Evolutionary conservation across 202 grass and related monocot genomes (phyloP).

Genomic region (Panicum hallii): DNA sequence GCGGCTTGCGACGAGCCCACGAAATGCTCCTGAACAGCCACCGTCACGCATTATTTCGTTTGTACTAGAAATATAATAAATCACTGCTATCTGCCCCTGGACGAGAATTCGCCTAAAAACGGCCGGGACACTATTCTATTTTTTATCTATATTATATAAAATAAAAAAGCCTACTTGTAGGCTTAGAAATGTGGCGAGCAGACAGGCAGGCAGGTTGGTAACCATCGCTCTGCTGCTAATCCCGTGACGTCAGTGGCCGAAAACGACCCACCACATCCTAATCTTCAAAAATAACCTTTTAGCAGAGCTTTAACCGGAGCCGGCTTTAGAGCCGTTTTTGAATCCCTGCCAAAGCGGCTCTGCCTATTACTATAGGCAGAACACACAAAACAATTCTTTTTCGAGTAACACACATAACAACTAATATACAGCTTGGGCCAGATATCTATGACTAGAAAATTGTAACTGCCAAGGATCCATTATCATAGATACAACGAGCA

Average conservation of each 20-base stretch:
- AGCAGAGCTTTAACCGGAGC: too few species aligned
- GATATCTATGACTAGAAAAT: too few species aligned
- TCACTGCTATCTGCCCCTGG: not conserved
- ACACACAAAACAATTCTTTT: too few species aligned
- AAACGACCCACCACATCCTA: not conserved
- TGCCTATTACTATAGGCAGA: too few species aligned
- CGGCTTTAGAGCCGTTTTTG: too few species aligned
- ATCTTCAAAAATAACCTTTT: not conserved
- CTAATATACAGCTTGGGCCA: too few species aligned
- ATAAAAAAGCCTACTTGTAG: not conserved
- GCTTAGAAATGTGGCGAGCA: not conserved
- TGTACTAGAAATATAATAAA: not conserved
- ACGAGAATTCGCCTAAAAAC: not conserved
- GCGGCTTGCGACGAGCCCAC: not conserved
- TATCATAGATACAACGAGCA: too few species aligned
- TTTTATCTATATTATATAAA: too few species aligned
- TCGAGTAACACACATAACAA: too few species aligned
- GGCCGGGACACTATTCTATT: not conserved
- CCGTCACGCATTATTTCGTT: not conserved
- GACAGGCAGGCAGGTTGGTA: not conserved
- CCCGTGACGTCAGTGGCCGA: not conserved
- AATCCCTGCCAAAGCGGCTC: too few species aligned
- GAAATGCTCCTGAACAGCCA: not conserved
- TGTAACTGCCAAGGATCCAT: too few species aligned
- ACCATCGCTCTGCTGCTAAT: conserved; percentile 27